Conservation (phyloP, 345 rosid species). For the Jatropha curcas region DNA sequence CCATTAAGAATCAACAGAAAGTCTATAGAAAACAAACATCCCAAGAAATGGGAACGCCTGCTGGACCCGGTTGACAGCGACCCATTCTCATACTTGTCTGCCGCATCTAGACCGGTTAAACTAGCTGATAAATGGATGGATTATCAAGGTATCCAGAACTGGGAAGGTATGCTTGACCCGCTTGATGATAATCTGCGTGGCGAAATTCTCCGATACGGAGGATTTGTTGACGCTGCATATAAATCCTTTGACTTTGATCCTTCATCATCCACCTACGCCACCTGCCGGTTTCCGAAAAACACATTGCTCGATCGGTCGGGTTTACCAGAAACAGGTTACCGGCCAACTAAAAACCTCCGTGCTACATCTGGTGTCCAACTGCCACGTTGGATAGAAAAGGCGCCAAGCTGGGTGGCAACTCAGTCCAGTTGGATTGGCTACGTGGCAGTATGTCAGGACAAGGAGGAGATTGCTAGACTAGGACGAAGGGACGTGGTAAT, state of each 20-base stretch:
- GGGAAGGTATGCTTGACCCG: conserved; percentile 80
- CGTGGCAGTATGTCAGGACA: conserved; percentile 84
- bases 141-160: conserved; percentile 56
- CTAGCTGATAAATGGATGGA: conserved; percentile 51
- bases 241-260: conserved; percentile 72
- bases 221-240: conserved; percentile 78
- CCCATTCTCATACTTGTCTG: neutral
- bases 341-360: conserved; percentile 57
- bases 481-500: conserved; percentile 90
- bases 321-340: conserved; percentile 59
- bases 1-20: conserved; percentile 12
- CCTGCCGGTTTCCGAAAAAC: conserved; percentile 52
- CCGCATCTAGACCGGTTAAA: conserved; percentile 15
- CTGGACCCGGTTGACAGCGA: neutral
- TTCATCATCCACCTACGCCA: conserved; percentile 61
- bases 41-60: conserved; percentile 5
- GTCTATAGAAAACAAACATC: neutral
- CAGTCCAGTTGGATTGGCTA: conserved; percentile 96
- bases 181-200: conserved; percentile 72
- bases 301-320: conserved; percentile 64
- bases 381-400: conserved; percentile 71
- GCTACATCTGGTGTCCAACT: conserved; percentile 74
- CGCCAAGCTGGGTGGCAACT: conserved; percentile 60
- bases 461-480: conserved; percentile 68
- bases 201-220: conserved; percentile 85